phyloP scores from a whole-genome alignment of 2,329 filamentous ascomycete species.

The Fusarium virguliforme region DNA sequence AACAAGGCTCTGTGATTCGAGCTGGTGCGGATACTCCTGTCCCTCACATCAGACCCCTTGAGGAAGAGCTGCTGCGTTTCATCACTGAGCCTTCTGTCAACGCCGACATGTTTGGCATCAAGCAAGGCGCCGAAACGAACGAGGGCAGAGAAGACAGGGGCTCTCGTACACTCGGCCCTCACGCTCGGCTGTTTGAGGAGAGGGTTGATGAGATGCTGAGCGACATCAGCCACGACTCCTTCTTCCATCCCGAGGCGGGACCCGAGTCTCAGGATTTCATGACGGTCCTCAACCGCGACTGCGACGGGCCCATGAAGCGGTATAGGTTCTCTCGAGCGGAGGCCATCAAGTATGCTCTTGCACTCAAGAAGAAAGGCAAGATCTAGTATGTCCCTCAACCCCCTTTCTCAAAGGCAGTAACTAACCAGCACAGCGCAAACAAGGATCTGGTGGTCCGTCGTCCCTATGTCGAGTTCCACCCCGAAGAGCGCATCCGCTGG shows the following conservation, averaged over 20 bases:
- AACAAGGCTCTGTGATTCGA: background rate
- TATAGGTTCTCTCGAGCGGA: slow-evolving; percentile 48
- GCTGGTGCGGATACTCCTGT: background rate
- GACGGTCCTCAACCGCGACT: slow-evolving; percentile 45
- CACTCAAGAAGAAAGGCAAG: slow-evolving; percentile 20
- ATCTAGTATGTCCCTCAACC: slow-evolving; percentile 32
- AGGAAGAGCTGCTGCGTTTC: slow-evolving; percentile 47
- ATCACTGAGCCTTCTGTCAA: slow-evolving; percentile 38
- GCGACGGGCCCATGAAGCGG: slow-evolving; percentile 40
- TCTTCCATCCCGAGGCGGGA: slow-evolving; percentile 41
- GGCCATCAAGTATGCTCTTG: slow-evolving; percentile 23
- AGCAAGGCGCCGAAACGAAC: slow-evolving; percentile 29
- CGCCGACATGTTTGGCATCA: slow-evolving; percentile 13
- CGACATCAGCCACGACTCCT: slow-evolving; percentile 31
- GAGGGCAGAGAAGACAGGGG: slow-evolving; percentile 4
- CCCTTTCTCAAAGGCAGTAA: background rate
- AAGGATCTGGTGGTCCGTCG: slow-evolving; percentile 11
- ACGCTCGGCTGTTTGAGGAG: slow-evolving; percentile 40
- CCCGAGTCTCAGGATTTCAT: slow-evolving; percentile 44
- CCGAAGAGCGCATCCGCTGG: slow-evolving; percentile 47
- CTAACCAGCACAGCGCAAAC: background rate
- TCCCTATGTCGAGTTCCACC: slow-evolving; percentile 31
- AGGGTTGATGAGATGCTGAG: slow-evolving; percentile 48
- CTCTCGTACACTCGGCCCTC: background rate
- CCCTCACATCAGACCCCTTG: slow-evolving; percentile 43